A percentile compares a stretch with the other conserved stretches of the same genome.
Conservation (phyloP, 371 early-diverging fungal species). For the Mortierella sp. region DNA sequence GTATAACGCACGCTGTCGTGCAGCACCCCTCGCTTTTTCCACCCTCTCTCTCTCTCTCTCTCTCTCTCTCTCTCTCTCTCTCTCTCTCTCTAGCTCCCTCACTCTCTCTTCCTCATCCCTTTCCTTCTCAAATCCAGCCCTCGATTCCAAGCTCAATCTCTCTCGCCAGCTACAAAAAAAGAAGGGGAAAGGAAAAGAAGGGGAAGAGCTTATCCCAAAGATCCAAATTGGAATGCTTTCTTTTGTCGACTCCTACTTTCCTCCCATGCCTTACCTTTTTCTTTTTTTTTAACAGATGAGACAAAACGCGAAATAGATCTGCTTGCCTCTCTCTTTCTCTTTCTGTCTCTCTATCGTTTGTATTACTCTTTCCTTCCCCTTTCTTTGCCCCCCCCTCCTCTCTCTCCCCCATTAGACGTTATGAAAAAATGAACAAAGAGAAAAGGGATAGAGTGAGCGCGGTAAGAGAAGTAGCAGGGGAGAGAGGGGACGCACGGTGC, state of each 20-base stretch:
- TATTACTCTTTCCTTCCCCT: background rate
- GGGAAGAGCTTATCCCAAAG: background rate
- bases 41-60: background rate
- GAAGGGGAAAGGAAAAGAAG: background rate
- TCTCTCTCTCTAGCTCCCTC: background rate
- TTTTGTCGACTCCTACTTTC: background rate
- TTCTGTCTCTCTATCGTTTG: too few species aligned
- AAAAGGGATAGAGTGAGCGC: background rate
- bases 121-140: background rate
- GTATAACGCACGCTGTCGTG: background rate
- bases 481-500: too few species aligned
- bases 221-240: background rate
- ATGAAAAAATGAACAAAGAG: background rate
- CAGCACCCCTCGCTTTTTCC: background rate
- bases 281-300: background rate
- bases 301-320: background rate
- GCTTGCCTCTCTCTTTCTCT: background rate
- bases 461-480: too few species aligned
- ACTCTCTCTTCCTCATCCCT: background rate
- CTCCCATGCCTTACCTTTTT: background rate
- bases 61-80: background rate
- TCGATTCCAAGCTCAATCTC: too few species aligned
- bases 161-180: background rate
- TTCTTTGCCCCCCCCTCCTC: background rate
- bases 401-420: background rate